A percentile compares a stretch with the other conserved stretches of the same genome.
Conservation (phyloP, 2,329 filamentous ascomycete species). For the Trichophyton simii region DNA sequence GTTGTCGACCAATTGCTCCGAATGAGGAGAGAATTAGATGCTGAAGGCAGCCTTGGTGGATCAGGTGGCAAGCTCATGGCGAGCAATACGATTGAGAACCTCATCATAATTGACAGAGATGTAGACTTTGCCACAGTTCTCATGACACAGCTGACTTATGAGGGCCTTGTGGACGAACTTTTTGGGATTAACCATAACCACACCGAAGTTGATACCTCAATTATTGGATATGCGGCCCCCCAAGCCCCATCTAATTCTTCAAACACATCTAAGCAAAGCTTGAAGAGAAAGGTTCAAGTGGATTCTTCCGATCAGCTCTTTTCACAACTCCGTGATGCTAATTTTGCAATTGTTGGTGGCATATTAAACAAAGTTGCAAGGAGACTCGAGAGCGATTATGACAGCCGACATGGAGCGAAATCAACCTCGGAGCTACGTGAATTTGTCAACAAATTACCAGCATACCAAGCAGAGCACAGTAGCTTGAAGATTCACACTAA, state of each 20-base stretch:
- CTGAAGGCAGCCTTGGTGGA: conserved; percentile 51
- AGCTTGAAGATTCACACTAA: conserved; percentile 86
- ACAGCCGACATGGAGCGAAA: conserved; percentile 73
- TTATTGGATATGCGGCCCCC: conserved; percentile 61
- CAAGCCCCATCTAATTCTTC: conserved; percentile 38
- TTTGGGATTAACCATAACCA: conserved; percentile 88
- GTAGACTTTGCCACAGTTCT: conserved; percentile 86
- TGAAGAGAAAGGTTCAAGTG: conserved; percentile 76
- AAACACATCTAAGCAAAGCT: conserved; percentile 44
- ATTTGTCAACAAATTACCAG: conserved; percentile 86
- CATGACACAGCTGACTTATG: conserved; percentile 90
- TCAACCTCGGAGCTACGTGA: conserved; percentile 84
- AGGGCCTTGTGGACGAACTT: conserved; percentile 86
- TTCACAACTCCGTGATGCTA: conserved; percentile 73
- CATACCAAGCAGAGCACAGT: conserved; percentile 85
- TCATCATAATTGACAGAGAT: conserved; percentile 91
- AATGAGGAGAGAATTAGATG: conserved; percentile 84
- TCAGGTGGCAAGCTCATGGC: conserved; percentile 58
- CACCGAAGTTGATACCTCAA: conserved; percentile 78
- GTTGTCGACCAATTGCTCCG: conserved; percentile 76
- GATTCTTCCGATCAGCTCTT: conserved; percentile 86
- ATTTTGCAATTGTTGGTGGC: conserved; percentile 87
- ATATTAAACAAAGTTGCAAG: conserved; percentile 83
- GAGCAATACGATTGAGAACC: conserved; percentile 74
- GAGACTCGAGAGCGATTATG: conserved; percentile 74